phyloP scores from a whole-genome alignment of 1,139 yeast species.

The Candida albicans region DNA sequence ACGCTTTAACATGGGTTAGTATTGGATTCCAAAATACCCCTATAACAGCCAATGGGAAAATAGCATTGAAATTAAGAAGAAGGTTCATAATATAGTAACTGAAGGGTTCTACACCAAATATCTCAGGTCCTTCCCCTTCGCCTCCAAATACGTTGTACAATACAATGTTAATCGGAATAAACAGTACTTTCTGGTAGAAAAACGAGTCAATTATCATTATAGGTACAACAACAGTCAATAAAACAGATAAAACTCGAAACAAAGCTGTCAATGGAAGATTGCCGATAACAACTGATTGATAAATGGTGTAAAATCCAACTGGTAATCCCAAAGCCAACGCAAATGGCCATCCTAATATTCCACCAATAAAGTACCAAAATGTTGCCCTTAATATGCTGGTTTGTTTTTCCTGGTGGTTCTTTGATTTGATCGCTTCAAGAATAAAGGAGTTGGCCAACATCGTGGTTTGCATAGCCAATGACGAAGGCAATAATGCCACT shows the following conservation, averaged over 20 bases:
- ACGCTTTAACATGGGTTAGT: slow-evolving; percentile 11
- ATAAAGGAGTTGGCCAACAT: slow-evolving; percentile 49
- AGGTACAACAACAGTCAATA: slow-evolving; percentile 28
- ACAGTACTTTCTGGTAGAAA: slow-evolving; percentile 53
- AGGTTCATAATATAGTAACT: slow-evolving; percentile 70
- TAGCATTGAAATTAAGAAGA: slow-evolving; percentile 67
- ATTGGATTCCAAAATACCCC: slow-evolving; percentile 29
- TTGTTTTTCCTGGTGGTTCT: background rate
- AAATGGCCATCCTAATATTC: slow-evolving; percentile 92
- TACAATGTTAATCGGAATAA: slow-evolving; percentile 83
- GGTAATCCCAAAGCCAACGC: slow-evolving; percentile 67
- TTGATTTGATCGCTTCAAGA: slow-evolving; percentile 18
- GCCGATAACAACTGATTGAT: background rate
- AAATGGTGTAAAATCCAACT: slow-evolving; percentile 39
- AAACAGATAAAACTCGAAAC: slow-evolving; percentile 17
- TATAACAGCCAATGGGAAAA: slow-evolving; percentile 46
- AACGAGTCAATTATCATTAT: slow-evolving; percentile 60
- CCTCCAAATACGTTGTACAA: slow-evolving; percentile 79
- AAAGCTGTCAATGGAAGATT: slow-evolving; percentile 15
- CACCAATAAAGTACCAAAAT: slow-evolving; percentile 60
- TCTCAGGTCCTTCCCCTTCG: slow-evolving; percentile 79
- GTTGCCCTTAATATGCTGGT: slow-evolving; percentile 35
- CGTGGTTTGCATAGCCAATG: slow-evolving; percentile 74
- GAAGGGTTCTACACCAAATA: slow-evolving; percentile 88
- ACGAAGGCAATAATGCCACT: slow-evolving; percentile 81